Evolutionary conservation across 1,284 basidiomycete species (phyloP).

Genomic region (Sanghuangporus weigelae): DNA sequence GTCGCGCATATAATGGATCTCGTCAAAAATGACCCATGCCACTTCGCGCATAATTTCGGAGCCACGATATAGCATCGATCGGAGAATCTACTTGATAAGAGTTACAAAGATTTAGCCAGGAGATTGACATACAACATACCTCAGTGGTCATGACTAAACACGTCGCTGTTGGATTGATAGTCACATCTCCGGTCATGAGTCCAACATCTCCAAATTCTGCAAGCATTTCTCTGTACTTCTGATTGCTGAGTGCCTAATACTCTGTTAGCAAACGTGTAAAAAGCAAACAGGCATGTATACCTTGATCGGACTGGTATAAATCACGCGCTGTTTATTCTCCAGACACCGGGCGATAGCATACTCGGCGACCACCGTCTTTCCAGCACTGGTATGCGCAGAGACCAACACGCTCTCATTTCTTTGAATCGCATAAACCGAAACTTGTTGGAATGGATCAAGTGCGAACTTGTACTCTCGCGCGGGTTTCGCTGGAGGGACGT

Average conservation of each 20-base stretch:
- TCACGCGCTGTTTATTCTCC: slow-evolving; percentile 89
- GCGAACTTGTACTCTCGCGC: slow-evolving; percentile 94
- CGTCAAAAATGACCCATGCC: slow-evolving; percentile 99
- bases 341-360: slow-evolving; percentile 98
- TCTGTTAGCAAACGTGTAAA: slow-evolving; percentile 21
- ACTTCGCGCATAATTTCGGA: slow-evolving; percentile 99
- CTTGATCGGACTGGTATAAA: slow-evolving; percentile 99
- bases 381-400: slow-evolving; percentile 98
- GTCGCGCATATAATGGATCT: slow-evolving; percentile 99
- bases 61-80: slow-evolving; percentile 98
- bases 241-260: slow-evolving; percentile 88
- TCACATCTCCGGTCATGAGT: slow-evolving; percentile 99
- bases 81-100: slow-evolving; percentile 70
- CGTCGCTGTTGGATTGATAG: slow-evolving; percentile 94
- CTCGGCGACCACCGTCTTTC: slow-evolving; percentile 98
- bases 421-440: slow-evolving; percentile 93
- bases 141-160: slow-evolving; percentile 99
- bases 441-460: slow-evolving; percentile 96
- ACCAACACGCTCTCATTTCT: slow-evolving; percentile 97
- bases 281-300: slow-evolving; percentile 39
- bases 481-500: slow-evolving; percentile 89
- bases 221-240: slow-evolving; percentile 97
- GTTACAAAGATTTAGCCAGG: background rate
- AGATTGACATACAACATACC: slow-evolving; percentile 39
- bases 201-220: slow-evolving; percentile 98